Evolutionary conservation across 164 flowering plant species (phyloP).

Genomic region (Kingdonia uniflora): DNA sequence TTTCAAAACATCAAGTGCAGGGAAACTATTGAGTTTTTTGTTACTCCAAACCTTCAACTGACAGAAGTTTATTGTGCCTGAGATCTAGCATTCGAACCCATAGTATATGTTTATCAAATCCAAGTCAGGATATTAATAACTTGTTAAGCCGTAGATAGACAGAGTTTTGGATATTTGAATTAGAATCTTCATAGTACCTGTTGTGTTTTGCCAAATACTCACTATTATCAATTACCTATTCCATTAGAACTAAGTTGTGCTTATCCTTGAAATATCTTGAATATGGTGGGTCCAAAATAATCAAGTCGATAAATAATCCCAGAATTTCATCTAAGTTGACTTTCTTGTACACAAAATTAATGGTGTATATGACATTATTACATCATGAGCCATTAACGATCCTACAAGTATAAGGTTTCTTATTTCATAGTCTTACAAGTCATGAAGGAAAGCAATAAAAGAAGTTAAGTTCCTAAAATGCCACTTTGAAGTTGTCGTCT

Average conservation of each 20-base stretch:
- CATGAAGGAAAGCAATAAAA: slow-evolving; percentile 55
- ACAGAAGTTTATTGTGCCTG: slow-evolving; percentile 67
- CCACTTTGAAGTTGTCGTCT: slow-evolving; percentile 30
- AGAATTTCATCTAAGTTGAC: slow-evolving; percentile 52
- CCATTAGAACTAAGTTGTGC: too few species aligned
- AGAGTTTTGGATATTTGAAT: slow-evolving; percentile 6
- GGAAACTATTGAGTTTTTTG: slow-evolving; percentile 57
- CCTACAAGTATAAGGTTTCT: slow-evolving; percentile 88
- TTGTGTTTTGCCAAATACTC: slow-evolving; percentile 47
- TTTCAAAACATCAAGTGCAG: slow-evolving; percentile 64
- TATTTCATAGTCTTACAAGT: slow-evolving; percentile 73
- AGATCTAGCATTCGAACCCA: slow-evolving; percentile 93
- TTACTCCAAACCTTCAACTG: slow-evolving; percentile 80
- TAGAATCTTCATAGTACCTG: slow-evolving; percentile 22
- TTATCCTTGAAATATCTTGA: too few species aligned
- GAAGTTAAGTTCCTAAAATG: slow-evolving; percentile 24
- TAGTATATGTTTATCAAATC: slow-evolving; percentile 48
- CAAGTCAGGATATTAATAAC: slow-evolving; percentile 59
- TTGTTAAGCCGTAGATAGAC: slow-evolving; percentile 49
- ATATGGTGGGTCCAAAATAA: slow-evolving; percentile 61
- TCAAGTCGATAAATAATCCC: slow-evolving; percentile 44
- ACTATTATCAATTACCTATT: slow-evolving; percentile 33
- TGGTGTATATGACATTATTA: slow-evolving; percentile 19
- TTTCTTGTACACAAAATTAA: slow-evolving; percentile 14
- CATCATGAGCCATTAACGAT: slow-evolving; percentile 51